Percentiles rank a stretch among this genome's conserved stretches.
These are phyloP conservation scores for Alnus rubra DNA, from an alignment of 306 rosid genomes.

Conservation along the genomic window DNA sequence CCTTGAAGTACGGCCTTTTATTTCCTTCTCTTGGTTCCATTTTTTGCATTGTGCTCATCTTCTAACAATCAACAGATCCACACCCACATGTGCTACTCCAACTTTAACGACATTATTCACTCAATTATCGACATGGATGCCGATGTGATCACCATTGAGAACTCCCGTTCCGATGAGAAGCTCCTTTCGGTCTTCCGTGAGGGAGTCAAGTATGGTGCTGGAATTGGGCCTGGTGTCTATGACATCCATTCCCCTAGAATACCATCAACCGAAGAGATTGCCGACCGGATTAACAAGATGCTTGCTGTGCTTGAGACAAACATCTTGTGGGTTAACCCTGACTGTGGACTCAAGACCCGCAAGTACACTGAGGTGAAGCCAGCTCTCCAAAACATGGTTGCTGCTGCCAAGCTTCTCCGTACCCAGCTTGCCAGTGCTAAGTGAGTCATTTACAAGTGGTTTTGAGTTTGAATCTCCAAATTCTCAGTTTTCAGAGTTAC, in stretches of 20 bases:
- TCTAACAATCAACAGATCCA: slow-evolving; percentile 60
- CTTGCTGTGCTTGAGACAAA: slow-evolving; percentile 94
- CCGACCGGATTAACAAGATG: slow-evolving; percentile 91
- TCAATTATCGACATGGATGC: slow-evolving; percentile 92
- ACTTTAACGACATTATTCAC: slow-evolving; percentile 95
- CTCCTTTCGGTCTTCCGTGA: slow-evolving; percentile 95
- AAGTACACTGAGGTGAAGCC: slow-evolving; percentile 85
- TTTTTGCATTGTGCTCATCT: not conserved
- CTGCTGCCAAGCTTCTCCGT: slow-evolving; percentile 83
- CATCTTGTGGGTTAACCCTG: slow-evolving; percentile 94
- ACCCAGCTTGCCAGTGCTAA: slow-evolving; percentile 68
- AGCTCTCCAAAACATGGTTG: slow-evolving; percentile 78
- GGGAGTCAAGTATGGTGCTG: slow-evolving; percentile 95
- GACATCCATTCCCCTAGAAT: slow-evolving; percentile 96
- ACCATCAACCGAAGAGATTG: slow-evolving; percentile 88
- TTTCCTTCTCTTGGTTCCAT: not conserved
- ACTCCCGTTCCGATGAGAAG: slow-evolving; percentile 92
- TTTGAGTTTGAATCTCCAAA: not conserved
- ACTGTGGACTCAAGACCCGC: slow-evolving; percentile 95
- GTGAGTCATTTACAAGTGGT: slow-evolving; percentile 37
- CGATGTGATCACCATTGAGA: slow-evolving; percentile 92
- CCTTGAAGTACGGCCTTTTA: not conserved
- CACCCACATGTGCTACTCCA: slow-evolving; percentile 97
- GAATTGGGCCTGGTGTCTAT: slow-evolving; percentile 93
- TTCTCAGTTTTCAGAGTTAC: slow-evolving; percentile 5